Conservation (phyloP, 2,329 filamentous ascomycete genomes). For the Neonectria coccinea region DNA sequence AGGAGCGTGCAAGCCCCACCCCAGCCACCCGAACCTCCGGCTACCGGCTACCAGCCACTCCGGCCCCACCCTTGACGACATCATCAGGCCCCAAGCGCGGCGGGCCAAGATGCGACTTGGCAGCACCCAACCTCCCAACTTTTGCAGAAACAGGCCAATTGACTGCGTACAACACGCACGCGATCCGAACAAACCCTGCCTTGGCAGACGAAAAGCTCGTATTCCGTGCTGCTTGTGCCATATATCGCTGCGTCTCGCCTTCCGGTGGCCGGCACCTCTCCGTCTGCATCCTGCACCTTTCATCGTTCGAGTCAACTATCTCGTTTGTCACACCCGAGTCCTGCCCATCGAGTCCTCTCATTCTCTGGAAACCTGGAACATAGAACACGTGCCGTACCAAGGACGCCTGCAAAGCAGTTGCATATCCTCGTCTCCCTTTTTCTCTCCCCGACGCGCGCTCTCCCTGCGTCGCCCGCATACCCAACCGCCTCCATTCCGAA, state of each 20-base stretch:
- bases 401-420: neutral
- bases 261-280: constrained; percentile 17
- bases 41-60: constrained; percentile 18
- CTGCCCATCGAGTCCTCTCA: neutral
- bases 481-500: constrained; percentile 15
- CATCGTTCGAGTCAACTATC: constrained; percentile 13
- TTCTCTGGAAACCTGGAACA: neutral
- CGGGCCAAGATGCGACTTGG: neutral
- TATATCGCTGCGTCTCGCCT: constrained; percentile 22
- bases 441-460: neutral
- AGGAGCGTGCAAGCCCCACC: constrained; percentile 5
- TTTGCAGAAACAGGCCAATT: constrained; percentile 23
- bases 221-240: constrained; percentile 6
- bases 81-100: constrained; percentile 23
- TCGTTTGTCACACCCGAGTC: constrained; percentile 13
- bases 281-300: constrained; percentile 11
- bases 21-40: constrained; percentile 21
- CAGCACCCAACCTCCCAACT: constrained; percentile 25
- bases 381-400: neutral
- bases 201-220: constrained; percentile 3
- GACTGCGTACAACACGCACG: constrained; percentile 3
- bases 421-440: neutral
- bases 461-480: constrained; percentile 9
- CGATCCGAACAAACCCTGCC: constrained; percentile 10
- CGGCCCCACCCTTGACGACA: constrained; percentile 18